Evolutionary conservation across 2,329 filamentous ascomycete genomes (phyloP).

Genomic region (Salinomyces thailandicus): DNA sequence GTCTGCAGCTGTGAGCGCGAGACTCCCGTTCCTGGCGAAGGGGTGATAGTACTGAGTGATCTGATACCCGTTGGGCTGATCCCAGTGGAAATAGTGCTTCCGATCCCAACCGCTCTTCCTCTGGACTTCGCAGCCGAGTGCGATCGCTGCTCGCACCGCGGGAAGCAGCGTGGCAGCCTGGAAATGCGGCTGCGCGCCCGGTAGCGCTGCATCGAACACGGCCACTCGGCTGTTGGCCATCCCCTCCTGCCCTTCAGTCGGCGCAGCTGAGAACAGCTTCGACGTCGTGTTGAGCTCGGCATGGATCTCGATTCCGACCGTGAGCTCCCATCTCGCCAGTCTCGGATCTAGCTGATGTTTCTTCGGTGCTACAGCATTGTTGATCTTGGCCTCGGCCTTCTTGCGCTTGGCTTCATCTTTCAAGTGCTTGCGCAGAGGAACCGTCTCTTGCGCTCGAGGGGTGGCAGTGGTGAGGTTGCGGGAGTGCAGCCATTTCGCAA

Average conservation of each 20-base stretch:
- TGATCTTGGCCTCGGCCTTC: slow-evolving; percentile 17
- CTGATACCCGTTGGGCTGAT: slow-evolving; percentile 92
- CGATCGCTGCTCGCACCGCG: slow-evolving; percentile 79
- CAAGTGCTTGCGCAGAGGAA: slow-evolving; percentile 31
- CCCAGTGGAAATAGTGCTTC: slow-evolving; percentile 99
- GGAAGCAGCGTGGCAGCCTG: slow-evolving; percentile 75
- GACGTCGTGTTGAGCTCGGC: slow-evolving; percentile 81
- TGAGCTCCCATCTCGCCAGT: slow-evolving; percentile 69
- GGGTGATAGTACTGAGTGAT: slow-evolving; percentile 88
- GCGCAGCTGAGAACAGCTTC: slow-evolving; percentile 70
- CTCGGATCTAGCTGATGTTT: slow-evolving; percentile 11
- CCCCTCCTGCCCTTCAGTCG: slow-evolving; percentile 12
- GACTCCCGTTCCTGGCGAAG: slow-evolving; percentile 56
- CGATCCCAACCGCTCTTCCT: slow-evolving; percentile 74
- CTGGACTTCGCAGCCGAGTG: slow-evolving; percentile 70
- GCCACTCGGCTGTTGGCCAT: slow-evolving; percentile 67
- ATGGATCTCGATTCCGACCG: slow-evolving; percentile 93
- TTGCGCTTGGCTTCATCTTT: slow-evolving; percentile 32
- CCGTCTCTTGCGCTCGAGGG: slow-evolving; percentile 14
- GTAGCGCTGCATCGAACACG: slow-evolving; percentile 78
- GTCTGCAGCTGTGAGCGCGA: slow-evolving; percentile 64
- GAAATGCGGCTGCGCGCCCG: slow-evolving; percentile 77
- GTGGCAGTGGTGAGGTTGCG: slow-evolving; percentile 15
- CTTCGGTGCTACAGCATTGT: slow-evolving; percentile 9
- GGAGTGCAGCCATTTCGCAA: slow-evolving; percentile 21